Evolutionary conservation across 1,284 basidiomycete genomes (phyloP), one percentile per base, ranked within the genome.

Genomic region (Heliocybe sulcata): DNA sequence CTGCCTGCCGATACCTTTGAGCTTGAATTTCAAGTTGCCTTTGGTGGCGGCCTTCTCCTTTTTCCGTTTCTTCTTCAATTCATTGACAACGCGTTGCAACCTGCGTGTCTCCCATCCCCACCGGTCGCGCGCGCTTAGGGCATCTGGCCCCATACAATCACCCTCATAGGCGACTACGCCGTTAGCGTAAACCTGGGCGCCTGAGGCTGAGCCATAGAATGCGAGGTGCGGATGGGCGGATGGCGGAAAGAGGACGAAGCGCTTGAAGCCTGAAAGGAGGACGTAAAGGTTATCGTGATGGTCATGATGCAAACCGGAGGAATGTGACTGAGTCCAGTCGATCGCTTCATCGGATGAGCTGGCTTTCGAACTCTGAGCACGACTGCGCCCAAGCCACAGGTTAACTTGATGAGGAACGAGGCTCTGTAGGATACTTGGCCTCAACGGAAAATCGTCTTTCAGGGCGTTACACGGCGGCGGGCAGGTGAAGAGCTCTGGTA

Each of bases 251-350:
- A 70, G 64, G 35, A 69, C 65, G 57, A 70, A 70, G 27, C 68
- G 67, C 54, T 70, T 70, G 31, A 57, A 57, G 20, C 68, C 68
- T 29, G 62, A 60, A 2, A 70, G 60, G 4, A 70, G 63, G 55
- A 65, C 64, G 58, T 70, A 70, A 19, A 70, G 63, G 52, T 70
- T 70, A 60, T 70, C 68, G 56, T 70, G 68, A 52, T 68, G 69
- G 56, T 70, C 68, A 45, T 70, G 68, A 52, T 53, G 33, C 16
- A 31, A 11, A 10, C 22, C 52, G 3, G 35, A 42, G 16, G 52
- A 53, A 3, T 12, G n/a, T 4, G 27, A 22, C n/a, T 38, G 6
- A 20, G 52, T 22, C 35, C 27, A 42, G 35, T 53, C 33, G 35
- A 29, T 25, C 11, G 8, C 26, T 19, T 19, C 35, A 45, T 35